Evolutionary conservation across 148 eudicot genomes (phyloP).

Genomic region (Rheum nobile): DNA sequence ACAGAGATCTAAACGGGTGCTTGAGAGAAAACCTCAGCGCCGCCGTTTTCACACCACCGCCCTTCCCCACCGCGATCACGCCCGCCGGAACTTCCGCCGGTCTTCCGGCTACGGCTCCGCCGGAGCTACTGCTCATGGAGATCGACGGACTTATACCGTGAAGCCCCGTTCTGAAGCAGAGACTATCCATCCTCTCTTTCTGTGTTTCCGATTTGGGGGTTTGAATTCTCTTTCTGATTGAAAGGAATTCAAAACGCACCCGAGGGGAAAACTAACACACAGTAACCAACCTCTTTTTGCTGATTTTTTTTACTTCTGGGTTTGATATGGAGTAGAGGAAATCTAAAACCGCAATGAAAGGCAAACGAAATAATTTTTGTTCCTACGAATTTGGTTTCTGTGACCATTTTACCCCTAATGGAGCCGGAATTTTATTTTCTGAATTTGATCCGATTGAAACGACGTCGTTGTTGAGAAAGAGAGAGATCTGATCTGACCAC

Average conservation of each 20-base stretch:
- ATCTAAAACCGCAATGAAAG: background rate
- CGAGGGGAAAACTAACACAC: background rate
- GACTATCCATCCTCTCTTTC: conserved; percentile 39
- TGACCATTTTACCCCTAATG: background rate
- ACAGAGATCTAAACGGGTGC: conserved; percentile 57
- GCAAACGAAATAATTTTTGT: background rate
- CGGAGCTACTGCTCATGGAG: conserved; percentile 15
- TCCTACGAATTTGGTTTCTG: background rate
- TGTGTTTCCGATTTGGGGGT: background rate
- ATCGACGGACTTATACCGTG: conserved; percentile 30
- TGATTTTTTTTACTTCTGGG: background rate
- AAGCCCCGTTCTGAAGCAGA: conserved; percentile 49
- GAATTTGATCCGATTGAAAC: background rate
- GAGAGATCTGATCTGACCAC: background rate
- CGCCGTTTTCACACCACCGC: conserved; percentile 10
- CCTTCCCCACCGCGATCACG: conserved; percentile 22
- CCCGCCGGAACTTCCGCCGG: background rate
- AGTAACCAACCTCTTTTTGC: background rate
- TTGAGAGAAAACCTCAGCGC: conserved; percentile 50
- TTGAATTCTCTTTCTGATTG: background rate
- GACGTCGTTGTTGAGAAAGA: background rate
- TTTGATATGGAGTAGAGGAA: background rate
- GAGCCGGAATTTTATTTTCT: background rate
- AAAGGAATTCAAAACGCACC: background rate
- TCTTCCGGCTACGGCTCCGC: conserved; percentile 14